These are phyloP conservation scores for Mortierella antarctica DNA, from an alignment of 192 early-diverging fungal species.

Conservation along the genomic window DNA sequence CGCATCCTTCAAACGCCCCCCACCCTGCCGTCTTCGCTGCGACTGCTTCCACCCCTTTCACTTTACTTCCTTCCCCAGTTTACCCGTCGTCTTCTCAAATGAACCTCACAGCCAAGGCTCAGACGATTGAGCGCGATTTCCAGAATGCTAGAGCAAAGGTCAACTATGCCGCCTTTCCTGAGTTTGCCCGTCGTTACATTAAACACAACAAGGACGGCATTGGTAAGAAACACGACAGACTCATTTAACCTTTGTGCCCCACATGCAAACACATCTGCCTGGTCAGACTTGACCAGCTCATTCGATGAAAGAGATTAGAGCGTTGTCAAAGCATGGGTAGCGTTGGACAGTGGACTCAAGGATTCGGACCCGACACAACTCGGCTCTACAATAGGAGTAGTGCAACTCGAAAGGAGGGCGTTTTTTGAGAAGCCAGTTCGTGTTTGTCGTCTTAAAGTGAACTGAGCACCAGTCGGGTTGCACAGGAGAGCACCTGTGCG, in stretches of 20 bases:
- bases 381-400: background rate
- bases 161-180: conserved; percentile 59
- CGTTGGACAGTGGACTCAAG: too few relatives aligned
- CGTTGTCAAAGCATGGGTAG: too few relatives aligned
- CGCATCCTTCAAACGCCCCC: background rate
- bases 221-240: conserved; percentile 39
- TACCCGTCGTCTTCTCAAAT: conserved; percentile 43
- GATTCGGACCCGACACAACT: background rate
- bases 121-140: conserved; percentile 59
- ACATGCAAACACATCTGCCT: too few relatives aligned
- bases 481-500: background rate
- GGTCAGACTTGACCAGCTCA: too few relatives aligned
- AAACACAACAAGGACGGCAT: conserved; percentile 66
- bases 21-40: background rate
- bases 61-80: conserved; percentile 8
- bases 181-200: conserved; percentile 63
- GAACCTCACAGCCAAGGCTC: conserved; percentile 53
- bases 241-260: too few relatives aligned
- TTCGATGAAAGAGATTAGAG: too few relatives aligned
- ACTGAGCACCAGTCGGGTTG: background rate
- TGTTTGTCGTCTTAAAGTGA: conserved; percentile 19
- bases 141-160: conserved; percentile 56
- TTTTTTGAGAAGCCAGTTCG: background rate
- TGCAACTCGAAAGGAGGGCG: background rate
- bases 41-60: background rate